phyloP scores from a whole-genome alignment of 352 stramenopile genomes.

The Pythium oligandrum region DNA sequence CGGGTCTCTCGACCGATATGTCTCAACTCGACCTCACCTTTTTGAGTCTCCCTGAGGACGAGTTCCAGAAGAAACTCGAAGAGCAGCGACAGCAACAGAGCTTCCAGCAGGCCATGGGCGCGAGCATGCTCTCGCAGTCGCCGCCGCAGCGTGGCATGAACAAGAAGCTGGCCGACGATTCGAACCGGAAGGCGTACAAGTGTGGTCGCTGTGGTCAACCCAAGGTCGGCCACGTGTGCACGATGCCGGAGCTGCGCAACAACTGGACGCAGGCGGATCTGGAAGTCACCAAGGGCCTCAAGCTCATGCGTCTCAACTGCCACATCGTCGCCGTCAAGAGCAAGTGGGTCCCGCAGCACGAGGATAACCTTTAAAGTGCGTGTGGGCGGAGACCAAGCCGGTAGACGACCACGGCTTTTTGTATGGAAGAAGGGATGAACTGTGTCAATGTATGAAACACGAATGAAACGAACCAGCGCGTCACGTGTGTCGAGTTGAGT shows the following conservation, averaged over 20 bases:
- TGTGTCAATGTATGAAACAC: no score
- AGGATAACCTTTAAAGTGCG: constrained; percentile 38
- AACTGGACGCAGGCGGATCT: constrained; percentile 81
- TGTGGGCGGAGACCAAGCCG: no score
- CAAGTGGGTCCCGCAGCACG: constrained; percentile 55
- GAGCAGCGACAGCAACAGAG: constrained; percentile 26
- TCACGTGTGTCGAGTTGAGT: no score
- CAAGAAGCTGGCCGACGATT: constrained; percentile 20
- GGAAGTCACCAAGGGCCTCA: constrained; percentile 72
- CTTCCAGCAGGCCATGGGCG: constrained; percentile 17
- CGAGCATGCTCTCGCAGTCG: constrained; percentile 11
- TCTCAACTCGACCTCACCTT: constrained; percentile 77
- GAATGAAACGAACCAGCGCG: no score
- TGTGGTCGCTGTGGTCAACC: constrained; percentile 79
- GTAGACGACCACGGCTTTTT: no score
- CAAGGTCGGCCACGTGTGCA: constrained; percentile 85
- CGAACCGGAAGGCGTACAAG: constrained; percentile 82
- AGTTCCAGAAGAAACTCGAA: constrained; percentile 40
- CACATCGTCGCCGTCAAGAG: constrained; percentile 68
- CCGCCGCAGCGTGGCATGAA: constrained; percentile 16
- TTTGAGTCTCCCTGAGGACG: constrained; percentile 55
- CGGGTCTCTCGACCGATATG: constrained; percentile 79
- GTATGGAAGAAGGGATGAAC: no score
- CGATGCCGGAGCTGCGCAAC: constrained; percentile 81
- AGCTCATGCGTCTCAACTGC: constrained; percentile 67